Conservation (phyloP, 208 protist species). For the Tritrichomonas foetus region DNA sequence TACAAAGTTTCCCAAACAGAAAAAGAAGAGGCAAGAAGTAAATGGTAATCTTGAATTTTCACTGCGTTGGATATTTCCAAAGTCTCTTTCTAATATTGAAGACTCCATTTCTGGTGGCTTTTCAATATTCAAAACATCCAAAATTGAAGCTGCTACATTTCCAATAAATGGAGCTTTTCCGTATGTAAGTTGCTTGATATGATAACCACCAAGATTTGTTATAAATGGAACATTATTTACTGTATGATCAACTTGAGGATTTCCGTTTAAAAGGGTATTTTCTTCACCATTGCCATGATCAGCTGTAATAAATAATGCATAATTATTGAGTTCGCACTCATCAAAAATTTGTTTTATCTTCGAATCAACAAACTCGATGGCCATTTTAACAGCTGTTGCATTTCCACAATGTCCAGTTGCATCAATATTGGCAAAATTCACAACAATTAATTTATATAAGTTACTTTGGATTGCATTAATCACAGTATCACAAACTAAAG, state of each 20-base stretch:
- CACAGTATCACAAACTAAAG: neutral
- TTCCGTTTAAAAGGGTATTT: neutral
- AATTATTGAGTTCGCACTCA: neutral
- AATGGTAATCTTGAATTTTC: too few species aligned
- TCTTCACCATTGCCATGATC: conserved; percentile 33
- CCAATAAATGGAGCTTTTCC: neutral
- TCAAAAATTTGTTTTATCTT: neutral
- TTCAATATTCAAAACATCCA: neutral
- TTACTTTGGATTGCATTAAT: neutral
- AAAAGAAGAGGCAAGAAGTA: too few species aligned
- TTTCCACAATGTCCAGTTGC: conserved; percentile 19
- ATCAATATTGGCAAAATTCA: conserved; percentile 32
- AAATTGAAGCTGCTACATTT: conserved; percentile 3
- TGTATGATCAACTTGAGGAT: neutral
- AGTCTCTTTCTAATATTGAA: neutral
- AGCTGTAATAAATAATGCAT: conserved; percentile 4
- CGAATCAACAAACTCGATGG: neutral
- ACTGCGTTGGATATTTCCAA: too few species aligned
- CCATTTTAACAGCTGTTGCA: neutral
- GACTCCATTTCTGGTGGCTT: conserved; percentile 1
- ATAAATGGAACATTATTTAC: conserved; percentile 29
- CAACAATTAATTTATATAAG: conserved; percentile 1
- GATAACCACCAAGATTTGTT: neutral
- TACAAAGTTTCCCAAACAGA: too few species aligned
- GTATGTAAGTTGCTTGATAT: neutral